Evolutionary conservation across 805 yeast genomes (phyloP).

Genomic region (Citeromyces matritensis): DNA sequence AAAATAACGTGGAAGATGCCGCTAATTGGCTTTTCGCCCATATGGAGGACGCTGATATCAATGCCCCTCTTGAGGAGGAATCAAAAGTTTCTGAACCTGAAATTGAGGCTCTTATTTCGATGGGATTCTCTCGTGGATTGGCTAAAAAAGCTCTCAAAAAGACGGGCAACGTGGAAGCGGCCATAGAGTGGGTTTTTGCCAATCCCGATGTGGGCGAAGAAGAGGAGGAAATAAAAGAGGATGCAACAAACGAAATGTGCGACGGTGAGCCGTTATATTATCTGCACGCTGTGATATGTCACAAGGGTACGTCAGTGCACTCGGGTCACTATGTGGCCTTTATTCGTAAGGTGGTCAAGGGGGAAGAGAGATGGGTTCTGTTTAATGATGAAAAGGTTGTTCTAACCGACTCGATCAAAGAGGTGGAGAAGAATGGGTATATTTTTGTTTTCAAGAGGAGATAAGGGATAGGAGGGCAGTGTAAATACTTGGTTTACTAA

Average conservation of each 20-base stretch:
- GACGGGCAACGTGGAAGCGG: constrained; percentile 48
- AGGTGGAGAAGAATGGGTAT: constrained; percentile 30
- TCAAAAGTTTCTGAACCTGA: constrained; percentile 7
- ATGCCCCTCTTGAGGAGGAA: constrained; percentile 35
- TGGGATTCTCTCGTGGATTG: constrained; percentile 65
- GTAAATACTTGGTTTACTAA: not conserved
- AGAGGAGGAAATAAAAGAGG: constrained; percentile 2
- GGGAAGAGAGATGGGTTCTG: constrained; percentile 46
- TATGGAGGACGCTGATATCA: constrained; percentile 73
- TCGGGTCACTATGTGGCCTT: constrained; percentile 89
- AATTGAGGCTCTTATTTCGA: constrained; percentile 33
- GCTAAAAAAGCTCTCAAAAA: constrained; percentile 63
- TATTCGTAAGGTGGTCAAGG: constrained; percentile 27
- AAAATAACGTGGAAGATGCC: constrained; percentile 59
- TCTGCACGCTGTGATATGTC: constrained; percentile 62
- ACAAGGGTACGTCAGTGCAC: constrained; percentile 79
- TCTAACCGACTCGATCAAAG: constrained; percentile 24
- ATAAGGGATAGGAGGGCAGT: not conserved
- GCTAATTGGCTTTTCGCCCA: constrained; percentile 86
- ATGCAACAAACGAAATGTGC: constrained; percentile 2
- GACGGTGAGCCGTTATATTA: constrained; percentile 28
- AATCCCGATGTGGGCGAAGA: constrained; percentile 44
- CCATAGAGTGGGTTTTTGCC: constrained; percentile 84
- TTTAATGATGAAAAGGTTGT: constrained; percentile 88
- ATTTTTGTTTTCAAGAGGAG: constrained; percentile 22